These are phyloP conservation scores for Mallotus repandus DNA, from an alignment of 441 rosid species.

Conservation along the genomic window DNA sequence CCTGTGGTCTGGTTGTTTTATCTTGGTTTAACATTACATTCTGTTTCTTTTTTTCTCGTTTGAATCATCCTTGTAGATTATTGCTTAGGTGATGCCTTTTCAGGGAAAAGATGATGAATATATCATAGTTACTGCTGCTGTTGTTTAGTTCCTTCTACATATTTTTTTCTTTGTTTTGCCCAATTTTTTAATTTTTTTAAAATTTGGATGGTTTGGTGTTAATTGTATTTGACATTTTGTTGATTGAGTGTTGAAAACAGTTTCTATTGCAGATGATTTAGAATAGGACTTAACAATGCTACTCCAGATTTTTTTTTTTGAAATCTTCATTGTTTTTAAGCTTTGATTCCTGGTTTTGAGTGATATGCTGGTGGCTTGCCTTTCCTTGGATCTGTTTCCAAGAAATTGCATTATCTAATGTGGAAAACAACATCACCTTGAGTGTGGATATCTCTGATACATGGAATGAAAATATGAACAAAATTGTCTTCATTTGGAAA, in stretches of 20 bases:
- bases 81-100: neutral
- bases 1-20: neutral
- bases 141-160: neutral
- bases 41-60: neutral
- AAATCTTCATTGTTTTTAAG: neutral
- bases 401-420: neutral
- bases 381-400: neutral
- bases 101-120: constrained; percentile 1
- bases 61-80: neutral
- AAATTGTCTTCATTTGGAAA: neutral
- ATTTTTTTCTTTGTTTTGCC: neutral
- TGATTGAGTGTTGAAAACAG: neutral
- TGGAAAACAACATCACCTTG: neutral
- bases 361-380: neutral
- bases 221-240: neutral
- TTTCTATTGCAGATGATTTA: neutral
- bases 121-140: neutral
- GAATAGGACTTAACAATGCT: neutral
- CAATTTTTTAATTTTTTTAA: neutral
- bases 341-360: neutral
- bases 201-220: neutral
- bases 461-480: neutral
- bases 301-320: neutral
- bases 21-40: neutral
- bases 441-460: neutral